Evolutionary conservation across 1,139 yeast species (phyloP).

Genomic region (Lodderomyces pseudojiufengensis): DNA sequence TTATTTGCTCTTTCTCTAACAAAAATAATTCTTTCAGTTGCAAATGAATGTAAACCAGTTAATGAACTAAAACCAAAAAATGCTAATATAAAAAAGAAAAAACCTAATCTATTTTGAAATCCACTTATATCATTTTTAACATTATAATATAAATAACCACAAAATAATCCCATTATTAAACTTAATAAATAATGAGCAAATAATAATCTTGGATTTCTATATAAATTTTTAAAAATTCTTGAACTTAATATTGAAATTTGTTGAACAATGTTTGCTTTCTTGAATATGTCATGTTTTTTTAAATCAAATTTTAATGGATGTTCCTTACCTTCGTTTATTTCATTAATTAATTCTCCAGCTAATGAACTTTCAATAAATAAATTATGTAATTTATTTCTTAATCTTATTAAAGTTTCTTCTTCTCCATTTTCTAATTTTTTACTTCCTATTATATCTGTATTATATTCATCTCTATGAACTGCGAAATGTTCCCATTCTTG

Average conservation of each 20-base stretch:
- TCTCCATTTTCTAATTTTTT: conserved; percentile 19
- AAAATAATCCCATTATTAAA: conserved; percentile 69
- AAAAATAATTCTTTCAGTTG: conserved; percentile 83
- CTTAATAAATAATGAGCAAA: conserved; percentile 81
- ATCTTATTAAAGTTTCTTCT: conserved; percentile 29
- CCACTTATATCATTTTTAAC: conserved; percentile 89
- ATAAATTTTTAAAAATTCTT: conserved; percentile 86
- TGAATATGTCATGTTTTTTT: conserved; percentile 28
- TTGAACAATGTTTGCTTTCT: conserved; percentile 53
- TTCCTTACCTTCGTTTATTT: conserved; percentile 39
- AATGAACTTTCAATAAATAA: conserved; percentile 48
- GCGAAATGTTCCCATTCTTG: conserved; percentile 90
- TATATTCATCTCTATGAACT: conserved; percentile 72
- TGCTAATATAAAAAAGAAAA: conserved; percentile 85
- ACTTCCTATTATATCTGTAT: conserved; percentile 16
- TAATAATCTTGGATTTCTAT: conserved; percentile 84
- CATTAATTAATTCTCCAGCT: conserved; percentile 46
- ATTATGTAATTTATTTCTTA: conserved; percentile 34
- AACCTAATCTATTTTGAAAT: conserved; percentile 89
- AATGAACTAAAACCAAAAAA: conserved; percentile 91
- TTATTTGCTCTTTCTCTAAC: conserved; percentile 92
- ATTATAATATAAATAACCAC: conserved; percentile 82
- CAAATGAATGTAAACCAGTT: conserved; percentile 86
- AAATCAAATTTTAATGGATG: conserved; percentile 33
- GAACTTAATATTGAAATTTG: conserved; percentile 73